Evolutionary conservation across 1,139 yeast genomes (phyloP).

Genomic region (Scheffersomyces titani): DNA sequence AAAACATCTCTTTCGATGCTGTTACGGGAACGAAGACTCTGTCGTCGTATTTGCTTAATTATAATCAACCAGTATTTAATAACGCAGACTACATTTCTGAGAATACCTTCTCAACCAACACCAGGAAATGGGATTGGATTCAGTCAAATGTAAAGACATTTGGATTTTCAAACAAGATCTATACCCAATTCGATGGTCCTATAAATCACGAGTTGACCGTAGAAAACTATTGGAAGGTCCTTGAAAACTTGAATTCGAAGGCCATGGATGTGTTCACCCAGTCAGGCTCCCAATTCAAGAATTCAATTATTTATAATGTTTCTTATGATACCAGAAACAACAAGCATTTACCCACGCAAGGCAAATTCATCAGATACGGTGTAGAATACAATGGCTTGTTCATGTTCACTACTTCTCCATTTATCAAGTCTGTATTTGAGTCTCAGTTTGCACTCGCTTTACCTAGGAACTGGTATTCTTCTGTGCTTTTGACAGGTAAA

Average conservation of each 20-base stretch:
- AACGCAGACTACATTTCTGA: constrained; percentile 57
- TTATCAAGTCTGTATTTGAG: constrained; percentile 51
- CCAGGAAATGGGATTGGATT: constrained; percentile 70
- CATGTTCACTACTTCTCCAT: constrained; percentile 29
- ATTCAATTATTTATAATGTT: constrained; percentile 53
- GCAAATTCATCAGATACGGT: constrained; percentile 53
- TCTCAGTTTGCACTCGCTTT: constrained; percentile 36
- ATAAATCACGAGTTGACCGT: constrained; percentile 59
- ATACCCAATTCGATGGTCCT: constrained; percentile 26
- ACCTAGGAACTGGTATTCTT: constrained; percentile 23
- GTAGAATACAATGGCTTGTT: constrained; percentile 59
- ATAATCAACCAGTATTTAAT: constrained; percentile 60
- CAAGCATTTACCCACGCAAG: constrained; percentile 56
- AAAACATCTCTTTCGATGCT: constrained; percentile 73
- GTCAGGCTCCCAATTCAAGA: constrained; percentile 65
- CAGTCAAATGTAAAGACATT: constrained; percentile 58
- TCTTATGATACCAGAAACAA: constrained; percentile 61
- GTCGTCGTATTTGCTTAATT: constrained; percentile 68
- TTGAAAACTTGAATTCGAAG: constrained; percentile 45
- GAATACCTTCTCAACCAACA: constrained; percentile 54
- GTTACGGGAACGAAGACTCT: constrained; percentile 77
- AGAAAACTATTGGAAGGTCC: constrained; percentile 66
- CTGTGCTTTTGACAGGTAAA: constrained; percentile 45
- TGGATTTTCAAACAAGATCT: constrained; percentile 59
- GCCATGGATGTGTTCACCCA: constrained; percentile 37